A percentile compares a stretch with the other conserved stretches of the same genome.
Conservation (phyloP, 192 early-diverging fungal species). For the Coemansia sp. region DNA sequence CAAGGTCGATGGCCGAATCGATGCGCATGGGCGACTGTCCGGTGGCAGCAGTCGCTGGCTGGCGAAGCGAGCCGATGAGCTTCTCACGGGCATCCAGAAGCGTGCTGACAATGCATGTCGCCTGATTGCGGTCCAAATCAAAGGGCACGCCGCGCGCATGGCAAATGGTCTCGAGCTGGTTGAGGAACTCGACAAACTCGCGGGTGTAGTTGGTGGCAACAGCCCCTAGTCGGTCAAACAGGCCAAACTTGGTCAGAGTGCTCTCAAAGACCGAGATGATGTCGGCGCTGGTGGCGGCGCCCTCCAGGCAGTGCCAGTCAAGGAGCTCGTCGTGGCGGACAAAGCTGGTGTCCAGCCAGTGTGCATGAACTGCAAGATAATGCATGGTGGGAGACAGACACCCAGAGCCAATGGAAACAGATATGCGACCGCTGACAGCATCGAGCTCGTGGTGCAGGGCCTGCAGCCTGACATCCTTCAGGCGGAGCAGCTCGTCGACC, state of each 20-base stretch:
- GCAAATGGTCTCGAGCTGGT: slow-evolving; percentile 51
- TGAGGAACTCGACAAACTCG: slow-evolving; percentile 53
- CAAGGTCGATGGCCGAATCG: background rate
- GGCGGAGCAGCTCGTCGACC: slow-evolving; percentile 28
- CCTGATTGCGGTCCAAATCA: slow-evolving; percentile 49
- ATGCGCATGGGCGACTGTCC: background rate
- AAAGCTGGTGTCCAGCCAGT: slow-evolving; percentile 38
- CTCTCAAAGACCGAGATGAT: slow-evolving; percentile 44
- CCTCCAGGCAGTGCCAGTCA: slow-evolving; percentile 39
- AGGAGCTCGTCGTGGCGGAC: slow-evolving; percentile 41
- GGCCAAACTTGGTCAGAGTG: slow-evolving; percentile 33
- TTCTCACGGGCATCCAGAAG: slow-evolving; percentile 37
- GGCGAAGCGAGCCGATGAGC: slow-evolving; percentile 24
- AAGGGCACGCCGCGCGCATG: slow-evolving; percentile 45
- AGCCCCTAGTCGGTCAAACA: slow-evolving; percentile 34
- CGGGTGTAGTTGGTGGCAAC: slow-evolving; percentile 51
- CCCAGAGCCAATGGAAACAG: slow-evolving; percentile 41
- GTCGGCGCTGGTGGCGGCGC: slow-evolving; percentile 43
- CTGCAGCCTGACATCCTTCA: slow-evolving; percentile 7
- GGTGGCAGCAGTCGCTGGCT: background rate
- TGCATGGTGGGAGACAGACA: slow-evolving; percentile 17
- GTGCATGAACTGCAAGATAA: slow-evolving; percentile 38
- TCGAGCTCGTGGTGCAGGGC: slow-evolving; percentile 26
- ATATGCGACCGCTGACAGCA: slow-evolving; percentile 21
- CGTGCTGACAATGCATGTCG: slow-evolving; percentile 42